Evolutionary conservation across 148 eudicot species (phyloP).

Genomic region (Rhododendron mucronatum): DNA sequence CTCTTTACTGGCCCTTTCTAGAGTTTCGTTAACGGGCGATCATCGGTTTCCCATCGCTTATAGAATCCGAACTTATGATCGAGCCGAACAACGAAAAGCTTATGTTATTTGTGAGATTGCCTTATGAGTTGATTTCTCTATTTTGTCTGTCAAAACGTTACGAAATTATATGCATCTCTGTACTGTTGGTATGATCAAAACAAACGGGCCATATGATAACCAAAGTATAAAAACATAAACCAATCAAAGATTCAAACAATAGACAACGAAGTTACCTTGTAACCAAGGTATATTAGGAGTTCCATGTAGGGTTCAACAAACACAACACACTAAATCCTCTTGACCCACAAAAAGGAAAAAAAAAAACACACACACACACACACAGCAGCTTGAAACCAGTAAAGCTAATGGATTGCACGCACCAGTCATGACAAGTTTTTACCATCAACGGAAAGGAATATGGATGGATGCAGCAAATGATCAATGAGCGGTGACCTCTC

Average conservation of each 20-base stretch:
- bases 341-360: neutral
- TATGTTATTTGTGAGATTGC: too few species aligned
- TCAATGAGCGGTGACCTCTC: constrained; percentile 9
- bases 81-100: too few species aligned
- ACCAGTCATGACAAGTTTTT: neutral
- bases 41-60: too few species aligned
- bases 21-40: too few species aligned
- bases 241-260: neutral
- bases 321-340: neutral
- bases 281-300: neutral
- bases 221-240: neutral
- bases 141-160: too few species aligned
- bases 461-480: neutral
- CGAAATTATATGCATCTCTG: too few species aligned
- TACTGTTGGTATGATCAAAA: too few species aligned
- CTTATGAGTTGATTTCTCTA: too few species aligned
- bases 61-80: too few species aligned
- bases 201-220: neutral
- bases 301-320: neutral
- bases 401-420: neutral
- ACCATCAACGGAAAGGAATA: neutral
- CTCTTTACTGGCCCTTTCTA: too few species aligned
- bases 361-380: neutral
- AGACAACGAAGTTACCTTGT: neutral
- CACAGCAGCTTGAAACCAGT: neutral